Conservation (phyloP, 2,329 filamentous ascomycete species). For the Pseudopithomyces chartarum region DNA sequence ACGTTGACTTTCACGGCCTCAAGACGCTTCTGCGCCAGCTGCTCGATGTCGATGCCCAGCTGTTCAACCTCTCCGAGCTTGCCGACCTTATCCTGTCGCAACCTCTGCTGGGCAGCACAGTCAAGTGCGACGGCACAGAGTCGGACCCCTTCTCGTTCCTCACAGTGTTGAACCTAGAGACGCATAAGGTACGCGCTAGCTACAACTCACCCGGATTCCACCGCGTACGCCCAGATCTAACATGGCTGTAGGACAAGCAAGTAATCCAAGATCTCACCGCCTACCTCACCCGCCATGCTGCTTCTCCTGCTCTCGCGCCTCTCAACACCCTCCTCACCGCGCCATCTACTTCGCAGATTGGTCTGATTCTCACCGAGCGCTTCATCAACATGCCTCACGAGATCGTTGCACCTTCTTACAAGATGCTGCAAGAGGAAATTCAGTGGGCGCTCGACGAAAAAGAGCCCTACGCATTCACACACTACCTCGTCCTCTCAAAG, state of each 20-base stretch:
- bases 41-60: slow-evolving; percentile 82
- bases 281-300: slow-evolving; percentile 68
- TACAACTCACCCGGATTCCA: not conserved
- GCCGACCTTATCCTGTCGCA: slow-evolving; percentile 87
- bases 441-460: slow-evolving; percentile 85
- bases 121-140: slow-evolving; percentile 95
- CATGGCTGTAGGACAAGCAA: slow-evolving; percentile 62
- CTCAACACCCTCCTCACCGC: slow-evolving; percentile 45
- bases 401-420: slow-evolving; percentile 90
- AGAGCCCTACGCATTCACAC: slow-evolving; percentile 90
- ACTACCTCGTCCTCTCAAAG: slow-evolving; percentile 91
- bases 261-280: slow-evolving; percentile 71
- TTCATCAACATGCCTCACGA: slow-evolving; percentile 97
- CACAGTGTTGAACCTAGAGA: slow-evolving; percentile 80
- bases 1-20: slow-evolving; percentile 92
- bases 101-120: slow-evolving; percentile 85
- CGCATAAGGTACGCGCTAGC: slow-evolving; percentile 63
- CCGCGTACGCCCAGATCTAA: slow-evolving; percentile 2
- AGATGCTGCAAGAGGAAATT: slow-evolving; percentile 91
- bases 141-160: slow-evolving; percentile 92
- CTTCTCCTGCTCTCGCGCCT: slow-evolving; percentile 60
- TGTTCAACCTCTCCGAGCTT: slow-evolving; percentile 87
- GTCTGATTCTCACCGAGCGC: slow-evolving; percentile 87
- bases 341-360: slow-evolving; percentile 62
- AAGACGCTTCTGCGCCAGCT: slow-evolving; percentile 90